These are phyloP conservation scores for Ustilago cynodontis DNA, from an alignment of 1,284 basidiomycete genomes.

Conservation along the genomic window DNA sequence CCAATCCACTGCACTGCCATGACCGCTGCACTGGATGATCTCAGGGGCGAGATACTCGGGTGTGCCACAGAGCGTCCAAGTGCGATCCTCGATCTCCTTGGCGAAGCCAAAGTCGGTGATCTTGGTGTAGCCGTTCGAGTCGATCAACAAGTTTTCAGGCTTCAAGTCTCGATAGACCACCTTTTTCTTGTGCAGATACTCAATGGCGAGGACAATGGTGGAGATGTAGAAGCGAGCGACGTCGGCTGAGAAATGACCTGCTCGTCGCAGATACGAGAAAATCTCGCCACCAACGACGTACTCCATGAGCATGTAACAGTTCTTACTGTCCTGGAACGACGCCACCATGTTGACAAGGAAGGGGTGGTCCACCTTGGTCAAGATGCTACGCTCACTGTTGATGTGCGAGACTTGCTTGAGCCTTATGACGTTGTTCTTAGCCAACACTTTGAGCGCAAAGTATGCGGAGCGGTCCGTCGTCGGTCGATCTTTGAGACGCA, in stretches of 20 bases:
- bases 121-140: conserved; percentile 56
- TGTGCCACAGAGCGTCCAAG: conserved; percentile 67
- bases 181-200: conserved; percentile 62
- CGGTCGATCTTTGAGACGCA: conserved; percentile 36
- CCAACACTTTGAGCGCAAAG: conserved; percentile 74
- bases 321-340: conserved; percentile 71
- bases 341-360: conserved; percentile 62
- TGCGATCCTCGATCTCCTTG: conserved; percentile 60
- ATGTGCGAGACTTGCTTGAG: conserved; percentile 75
- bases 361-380: conserved; percentile 65
- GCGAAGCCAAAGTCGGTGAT: conserved; percentile 69
- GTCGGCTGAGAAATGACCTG: conserved; percentile 72
- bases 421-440: conserved; percentile 73
- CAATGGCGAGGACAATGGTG: conserved; percentile 72
- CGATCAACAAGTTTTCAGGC: conserved; percentile 67
- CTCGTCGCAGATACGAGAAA: conserved; percentile 72
- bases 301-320: conserved; percentile 74
- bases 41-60: conserved; percentile 69
- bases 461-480: conserved; percentile 50
- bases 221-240: conserved; percentile 74
- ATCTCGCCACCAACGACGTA: conserved; percentile 74
- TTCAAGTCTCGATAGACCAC: conserved; percentile 69
- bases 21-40: conserved; percentile 66
- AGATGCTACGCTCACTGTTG: conserved; percentile 73
- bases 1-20: conserved; percentile 63